A percentile compares a stretch with the other conserved stretches of the same genome.
phyloP scores from a whole-genome alignment of 257 asterid genomes.

The Nicotiana tabacum region DNA sequence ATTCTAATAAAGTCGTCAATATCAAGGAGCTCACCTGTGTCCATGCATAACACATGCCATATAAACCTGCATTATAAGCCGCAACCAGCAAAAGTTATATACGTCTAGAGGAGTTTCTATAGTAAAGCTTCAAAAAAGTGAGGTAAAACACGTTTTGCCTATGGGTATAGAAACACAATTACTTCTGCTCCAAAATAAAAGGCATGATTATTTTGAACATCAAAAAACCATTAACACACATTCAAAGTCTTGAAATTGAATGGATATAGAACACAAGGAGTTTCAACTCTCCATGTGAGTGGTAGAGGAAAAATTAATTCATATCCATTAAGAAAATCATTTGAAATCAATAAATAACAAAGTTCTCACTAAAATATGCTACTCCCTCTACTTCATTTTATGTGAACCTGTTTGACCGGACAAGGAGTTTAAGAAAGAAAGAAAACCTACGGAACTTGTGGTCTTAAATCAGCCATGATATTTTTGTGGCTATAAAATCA shows the following conservation, averaged over 20 bases:
- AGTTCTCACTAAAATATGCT: not conserved
- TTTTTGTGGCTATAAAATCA: no score
- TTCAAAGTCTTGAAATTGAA: slow-evolving; percentile 1
- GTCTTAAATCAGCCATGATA: no score
- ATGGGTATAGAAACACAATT: not conserved
- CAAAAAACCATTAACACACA: not conserved
- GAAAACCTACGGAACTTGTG: no score
- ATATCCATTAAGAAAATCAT: not conserved
- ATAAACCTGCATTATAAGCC: slow-evolving; percentile 57
- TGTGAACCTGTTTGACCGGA: no score
- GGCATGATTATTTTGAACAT: not conserved
- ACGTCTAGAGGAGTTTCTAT: not conserved
- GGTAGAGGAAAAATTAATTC: not conserved
- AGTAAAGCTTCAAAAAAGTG: not conserved
- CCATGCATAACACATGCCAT: slow-evolving; percentile 92
- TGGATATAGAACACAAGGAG: not conserved
- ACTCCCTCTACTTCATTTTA: no score
- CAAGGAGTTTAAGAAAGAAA: no score
- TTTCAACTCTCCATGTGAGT: not conserved
- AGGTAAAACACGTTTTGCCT: not conserved
- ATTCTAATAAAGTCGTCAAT: not conserved
- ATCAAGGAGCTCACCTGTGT: slow-evolving; percentile 51
- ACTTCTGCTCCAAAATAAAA: not conserved
- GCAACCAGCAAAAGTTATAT: not conserved
- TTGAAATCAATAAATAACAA: not conserved